Percentiles rank a stretch among this genome's conserved stretches.
Conservation (phyloP, 352 stramenopile species). For the Phytophthora litchii region DNA sequence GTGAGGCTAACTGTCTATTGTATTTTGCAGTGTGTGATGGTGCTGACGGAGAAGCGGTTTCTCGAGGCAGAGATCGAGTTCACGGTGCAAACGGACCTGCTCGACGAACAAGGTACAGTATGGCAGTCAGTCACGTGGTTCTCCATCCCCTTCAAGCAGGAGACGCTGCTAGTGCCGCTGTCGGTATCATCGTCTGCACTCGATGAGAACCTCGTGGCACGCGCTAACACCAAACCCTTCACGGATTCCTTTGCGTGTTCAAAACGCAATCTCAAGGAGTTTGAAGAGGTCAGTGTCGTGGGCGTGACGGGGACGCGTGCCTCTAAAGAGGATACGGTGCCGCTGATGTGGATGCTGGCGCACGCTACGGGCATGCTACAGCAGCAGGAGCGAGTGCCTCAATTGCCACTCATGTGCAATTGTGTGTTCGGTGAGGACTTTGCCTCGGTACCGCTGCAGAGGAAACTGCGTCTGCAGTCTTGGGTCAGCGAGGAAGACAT, state of each 20-base stretch:
- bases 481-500: conserved; percentile 28
- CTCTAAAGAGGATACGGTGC: conserved; percentile 29
- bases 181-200: conserved; percentile 45
- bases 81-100: conserved; percentile 73
- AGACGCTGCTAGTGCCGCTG: conserved; percentile 60
- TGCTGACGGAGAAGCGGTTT: conserved; percentile 76
- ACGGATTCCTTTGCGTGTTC: conserved; percentile 48
- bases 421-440: conserved; percentile 50
- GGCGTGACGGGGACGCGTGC: conserved; percentile 36
- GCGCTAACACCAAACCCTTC: conserved; percentile 22
- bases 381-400: conserved; percentile 51
- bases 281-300: conserved; percentile 59
- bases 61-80: conserved; percentile 77
- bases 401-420: conserved; percentile 63
- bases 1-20: conserved; percentile 2
- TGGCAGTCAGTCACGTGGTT: conserved; percentile 80
- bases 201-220: conserved; percentile 37
- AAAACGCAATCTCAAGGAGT: conserved; percentile 54
- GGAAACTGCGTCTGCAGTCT: conserved; percentile 38
- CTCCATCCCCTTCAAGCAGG: conserved; percentile 65
- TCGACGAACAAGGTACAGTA: conserved; percentile 71
- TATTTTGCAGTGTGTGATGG: conserved; percentile 66
- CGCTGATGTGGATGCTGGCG: conserved; percentile 67
- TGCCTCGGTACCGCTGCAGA: conserved; percentile 34
- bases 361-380: conserved; percentile 49